phyloP scores from a whole-genome alignment of 1,139 yeast species.

The Debaryomyces nepalensis region DNA sequence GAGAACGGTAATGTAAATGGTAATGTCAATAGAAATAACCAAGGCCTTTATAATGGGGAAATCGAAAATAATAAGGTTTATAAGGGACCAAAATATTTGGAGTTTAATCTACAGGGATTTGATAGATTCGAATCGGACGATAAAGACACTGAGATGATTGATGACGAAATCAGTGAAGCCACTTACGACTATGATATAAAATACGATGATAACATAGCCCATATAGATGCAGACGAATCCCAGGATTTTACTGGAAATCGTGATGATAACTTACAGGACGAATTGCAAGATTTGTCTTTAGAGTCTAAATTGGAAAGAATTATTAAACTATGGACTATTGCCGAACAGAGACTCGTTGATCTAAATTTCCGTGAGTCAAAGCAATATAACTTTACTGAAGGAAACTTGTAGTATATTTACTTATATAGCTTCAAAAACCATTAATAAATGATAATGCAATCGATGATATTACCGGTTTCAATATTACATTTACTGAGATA shows the following conservation, averaged over 20 bases:
- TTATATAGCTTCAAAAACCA: conserved; percentile 5
- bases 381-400: conserved; percentile 25
- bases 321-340: conserved; percentile 64
- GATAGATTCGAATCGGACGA: conserved; percentile 10
- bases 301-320: conserved; percentile 59
- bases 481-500: conserved; percentile 65
- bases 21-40: conserved; percentile 11
- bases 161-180: conserved; percentile 15
- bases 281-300: conserved; percentile 31
- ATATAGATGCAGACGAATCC: conserved; percentile 11
- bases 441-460: conserved; percentile 43
- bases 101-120: conserved; percentile 22
- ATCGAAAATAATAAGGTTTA: conserved; percentile 14
- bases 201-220: conserved; percentile 17
- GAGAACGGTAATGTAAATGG: conserved; percentile 9
- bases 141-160: conserved; percentile 18
- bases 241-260: conserved; percentile 17
- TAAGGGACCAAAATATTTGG: conserved; percentile 24
- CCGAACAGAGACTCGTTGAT: conserved; percentile 55
- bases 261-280: conserved; percentile 26
- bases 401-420: conserved; percentile 14
- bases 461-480: conserved; percentile 67
- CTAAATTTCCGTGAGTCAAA: conserved; percentile 41
- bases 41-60: conserved; percentile 10
- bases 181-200: conserved; percentile 15